A percentile compares a stretch with the other conserved stretches of the same genome.
Evolutionary conservation across 352 stramenopile species (phyloP).

Genomic region (Peronospora destructor): DNA sequence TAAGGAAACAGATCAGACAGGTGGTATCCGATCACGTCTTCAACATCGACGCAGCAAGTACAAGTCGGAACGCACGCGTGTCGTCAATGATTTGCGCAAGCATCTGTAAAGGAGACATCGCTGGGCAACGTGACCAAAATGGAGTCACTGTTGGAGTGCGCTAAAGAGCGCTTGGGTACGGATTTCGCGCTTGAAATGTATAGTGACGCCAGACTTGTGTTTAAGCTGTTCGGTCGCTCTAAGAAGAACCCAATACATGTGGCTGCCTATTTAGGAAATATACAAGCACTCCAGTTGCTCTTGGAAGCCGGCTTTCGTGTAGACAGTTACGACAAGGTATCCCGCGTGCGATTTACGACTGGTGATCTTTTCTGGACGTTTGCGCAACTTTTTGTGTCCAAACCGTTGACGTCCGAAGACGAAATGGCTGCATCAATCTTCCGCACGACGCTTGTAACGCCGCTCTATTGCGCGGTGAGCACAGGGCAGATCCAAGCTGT

Average conservation of each 20-base stretch:
- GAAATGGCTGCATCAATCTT: slow-evolving; percentile 59
- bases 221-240: slow-evolving; percentile 50
- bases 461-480: slow-evolving; percentile 71
- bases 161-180: slow-evolving; percentile 39
- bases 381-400: slow-evolving; percentile 60
- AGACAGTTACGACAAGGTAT: slow-evolving; percentile 67
- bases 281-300: slow-evolving; percentile 49
- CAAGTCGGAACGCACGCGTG: slow-evolving; percentile 36
- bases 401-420: slow-evolving; percentile 55
- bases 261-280: slow-evolving; percentile 63
- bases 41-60: slow-evolving; percentile 27
- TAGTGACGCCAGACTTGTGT: slow-evolving; percentile 38
- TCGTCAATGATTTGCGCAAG: slow-evolving; percentile 61
- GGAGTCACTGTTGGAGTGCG: slow-evolving; percentile 41
- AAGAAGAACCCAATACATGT: slow-evolving; percentile 80
- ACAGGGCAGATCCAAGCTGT: slow-evolving; percentile 70
- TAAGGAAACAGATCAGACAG: slow-evolving; percentile 75
- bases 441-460: slow-evolving; percentile 66
- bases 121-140: slow-evolving; percentile 59
- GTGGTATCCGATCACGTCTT: slow-evolving; percentile 57
- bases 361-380: slow-evolving; percentile 76
- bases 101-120: slow-evolving; percentile 61
- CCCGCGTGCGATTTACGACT: slow-evolving; percentile 64
- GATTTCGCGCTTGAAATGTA: slow-evolving; percentile 67
- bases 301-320: slow-evolving; percentile 47